Conservation (phyloP, 441 rosid genomes). For the Jatropha multifida region DNA sequence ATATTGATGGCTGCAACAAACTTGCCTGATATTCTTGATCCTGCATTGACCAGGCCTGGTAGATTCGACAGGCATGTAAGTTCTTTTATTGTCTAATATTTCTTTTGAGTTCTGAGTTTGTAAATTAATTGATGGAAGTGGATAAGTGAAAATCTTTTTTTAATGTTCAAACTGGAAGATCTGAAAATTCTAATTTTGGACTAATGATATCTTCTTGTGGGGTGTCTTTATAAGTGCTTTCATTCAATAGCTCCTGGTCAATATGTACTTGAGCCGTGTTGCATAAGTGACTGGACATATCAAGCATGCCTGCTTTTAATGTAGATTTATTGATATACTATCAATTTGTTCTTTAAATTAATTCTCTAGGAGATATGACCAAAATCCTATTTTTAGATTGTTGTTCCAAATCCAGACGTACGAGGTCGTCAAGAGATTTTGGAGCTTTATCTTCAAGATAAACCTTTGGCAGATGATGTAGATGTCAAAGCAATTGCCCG, state of each 20-base stretch:
- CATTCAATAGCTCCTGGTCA: no score
- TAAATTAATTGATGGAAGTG: not conserved
- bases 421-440: slow-evolving; percentile 93
- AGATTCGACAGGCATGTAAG: slow-evolving; percentile 99
- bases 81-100: slow-evolving; percentile 25
- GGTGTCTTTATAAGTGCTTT: no score
- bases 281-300: not conserved
- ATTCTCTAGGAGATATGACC: slow-evolving; percentile 28
- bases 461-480: slow-evolving; percentile 83
- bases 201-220: no score
- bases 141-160: not conserved
- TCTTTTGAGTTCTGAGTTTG: slow-evolving; percentile 5
- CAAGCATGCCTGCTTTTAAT: not conserved
- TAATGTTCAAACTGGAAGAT: not conserved
- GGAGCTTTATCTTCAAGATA: slow-evolving; percentile 90
- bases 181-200: not conserved
- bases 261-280: not conserved
- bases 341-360: slow-evolving; percentile 10
- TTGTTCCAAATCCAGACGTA: slow-evolving; percentile 91
- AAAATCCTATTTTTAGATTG: slow-evolving; percentile 56
- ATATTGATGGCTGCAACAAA: slow-evolving; percentile 99
- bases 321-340: not conserved
- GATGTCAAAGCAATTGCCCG: slow-evolving; percentile 95
- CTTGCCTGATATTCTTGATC: slow-evolving; percentile 98
- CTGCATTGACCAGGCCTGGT: slow-evolving; percentile 99